Base-by-base conservation (phyloP, 352 stramenopile genomes). In the Pythium dissimile region DNA sequence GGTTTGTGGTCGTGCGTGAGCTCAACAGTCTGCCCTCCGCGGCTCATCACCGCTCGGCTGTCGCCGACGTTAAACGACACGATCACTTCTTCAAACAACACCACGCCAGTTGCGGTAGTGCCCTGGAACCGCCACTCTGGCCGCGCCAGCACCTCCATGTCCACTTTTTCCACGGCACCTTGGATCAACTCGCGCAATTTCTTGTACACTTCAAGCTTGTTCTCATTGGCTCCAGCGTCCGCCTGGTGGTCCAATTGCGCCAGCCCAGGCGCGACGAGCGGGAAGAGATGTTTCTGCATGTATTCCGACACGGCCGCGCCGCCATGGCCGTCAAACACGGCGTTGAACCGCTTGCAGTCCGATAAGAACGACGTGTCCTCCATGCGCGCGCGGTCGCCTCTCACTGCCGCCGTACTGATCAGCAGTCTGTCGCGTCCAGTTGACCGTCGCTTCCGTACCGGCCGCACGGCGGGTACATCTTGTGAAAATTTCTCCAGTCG, bases 31-130 rank as follows among this genome's bases (percentile, higher is more conserved):
- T 88, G 57, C 31, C 86, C 86, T 15, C 59, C 72, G 32, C 94
- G 84, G 66, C 91, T 96, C 49, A 99, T 71, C 27, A 99, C 86
- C 4, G 94, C 95, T 26, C 96, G 88, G 63, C 84, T 97, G 59
- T 99, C 96, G 21, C 96, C 96, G n/a, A 98, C 84, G 64, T 99
- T 98, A 21, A 93, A 55, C 28, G 79, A 84, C 53, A 89, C 84
- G 42, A 95, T 81, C 9, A 79, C 66, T 47, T 94, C 84, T 35
- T 91, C 80, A 41, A 81, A 84, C 15, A 95, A 49, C 15, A 93
- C 64, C 47, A 93, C 77, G 4, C 80, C 83, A 0, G 82, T 74
- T 0, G 76, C 85, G 0, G 86, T 95, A 13, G 86, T 91, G 26
- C 86, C 86, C 49, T 92, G 78, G 15, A 77, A 86, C 48, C 80